phyloP scores from a whole-genome alignment of 257 asterid species.

The Capsicum rhomboideum region DNA sequence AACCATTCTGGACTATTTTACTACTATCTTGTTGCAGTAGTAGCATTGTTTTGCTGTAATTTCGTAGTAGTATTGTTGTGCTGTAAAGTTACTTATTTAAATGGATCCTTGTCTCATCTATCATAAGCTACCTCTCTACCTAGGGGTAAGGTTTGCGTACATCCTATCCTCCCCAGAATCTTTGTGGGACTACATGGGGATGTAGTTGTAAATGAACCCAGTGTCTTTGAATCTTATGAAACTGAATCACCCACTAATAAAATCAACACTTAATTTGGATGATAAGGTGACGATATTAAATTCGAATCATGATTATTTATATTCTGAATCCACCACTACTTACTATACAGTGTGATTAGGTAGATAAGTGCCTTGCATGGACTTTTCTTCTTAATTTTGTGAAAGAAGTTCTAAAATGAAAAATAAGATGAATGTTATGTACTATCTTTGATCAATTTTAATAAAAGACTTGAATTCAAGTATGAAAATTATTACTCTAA shows the following conservation, averaged over 20 bases:
- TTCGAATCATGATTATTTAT: not conserved
- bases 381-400: not conserved
- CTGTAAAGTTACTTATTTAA: not conserved
- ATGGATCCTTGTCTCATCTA: not conserved
- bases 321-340: not conserved
- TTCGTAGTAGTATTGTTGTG: not conserved
- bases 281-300: too few relatives aligned
- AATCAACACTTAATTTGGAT: not conserved
- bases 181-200: too few relatives aligned
- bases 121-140: not conserved
- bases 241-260: not conserved
- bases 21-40: not conserved
- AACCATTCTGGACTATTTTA: not conserved
- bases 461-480: too few relatives aligned
- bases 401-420: not conserved
- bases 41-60: too few relatives aligned
- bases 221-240: not conserved
- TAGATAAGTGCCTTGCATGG: not conserved
- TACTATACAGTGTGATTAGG: not conserved
- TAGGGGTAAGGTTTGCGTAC: not conserved
- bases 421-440: too few relatives aligned
- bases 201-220: too few relatives aligned
- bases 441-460: too few relatives aligned
- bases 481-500: too few relatives aligned
- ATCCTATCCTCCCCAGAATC: not conserved